Evolutionary conservation across 2,329 filamentous ascomycete genomes (phyloP).

Genomic region (Torrubiella hemipterigena): DNA sequence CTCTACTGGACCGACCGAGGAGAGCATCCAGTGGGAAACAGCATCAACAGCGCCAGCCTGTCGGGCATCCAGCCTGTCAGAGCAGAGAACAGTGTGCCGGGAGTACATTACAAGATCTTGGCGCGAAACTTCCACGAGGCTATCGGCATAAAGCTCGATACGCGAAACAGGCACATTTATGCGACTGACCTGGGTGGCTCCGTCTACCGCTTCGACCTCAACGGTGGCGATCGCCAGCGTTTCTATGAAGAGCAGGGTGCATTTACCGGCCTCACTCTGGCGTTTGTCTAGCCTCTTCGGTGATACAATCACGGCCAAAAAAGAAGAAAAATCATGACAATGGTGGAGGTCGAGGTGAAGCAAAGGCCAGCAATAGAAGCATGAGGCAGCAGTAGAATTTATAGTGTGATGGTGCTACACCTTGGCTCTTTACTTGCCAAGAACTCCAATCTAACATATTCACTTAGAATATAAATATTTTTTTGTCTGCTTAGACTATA

Average conservation of each 20-base stretch:
- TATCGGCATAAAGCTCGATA: slow-evolving; percentile 27
- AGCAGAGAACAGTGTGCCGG: not conserved
- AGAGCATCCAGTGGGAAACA: slow-evolving; percentile 37
- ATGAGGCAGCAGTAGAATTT: too few relatives aligned
- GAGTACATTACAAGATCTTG: slow-evolving; percentile 10
- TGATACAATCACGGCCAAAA: too few relatives aligned
- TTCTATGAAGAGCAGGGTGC: slow-evolving; percentile 12
- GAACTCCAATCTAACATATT: too few relatives aligned
- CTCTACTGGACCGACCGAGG: slow-evolving; percentile 48
- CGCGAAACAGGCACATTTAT: slow-evolving; percentile 18
- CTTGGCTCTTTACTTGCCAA: too few relatives aligned
- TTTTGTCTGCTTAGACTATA: too few relatives aligned
- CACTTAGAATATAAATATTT: too few relatives aligned
- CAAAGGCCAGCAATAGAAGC: too few relatives aligned
- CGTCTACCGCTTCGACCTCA: slow-evolving; percentile 19
- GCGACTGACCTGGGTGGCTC: slow-evolving; percentile 22
- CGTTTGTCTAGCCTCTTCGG: too few relatives aligned
- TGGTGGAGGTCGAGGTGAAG: too few relatives aligned
- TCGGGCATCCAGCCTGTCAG: not conserved
- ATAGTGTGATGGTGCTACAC: too few relatives aligned
- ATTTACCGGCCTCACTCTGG: too few relatives aligned
- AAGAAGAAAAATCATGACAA: too few relatives aligned
- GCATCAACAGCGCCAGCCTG: slow-evolving; percentile 26
- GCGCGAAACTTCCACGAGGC: slow-evolving; percentile 26
- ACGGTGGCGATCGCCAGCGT: slow-evolving; percentile 13